Evolutionary conservation across 1,139 yeast species (phyloP), one percentile per base, ranked within the genome.

Genomic region (Blastobotrys ciferrii): DNA sequence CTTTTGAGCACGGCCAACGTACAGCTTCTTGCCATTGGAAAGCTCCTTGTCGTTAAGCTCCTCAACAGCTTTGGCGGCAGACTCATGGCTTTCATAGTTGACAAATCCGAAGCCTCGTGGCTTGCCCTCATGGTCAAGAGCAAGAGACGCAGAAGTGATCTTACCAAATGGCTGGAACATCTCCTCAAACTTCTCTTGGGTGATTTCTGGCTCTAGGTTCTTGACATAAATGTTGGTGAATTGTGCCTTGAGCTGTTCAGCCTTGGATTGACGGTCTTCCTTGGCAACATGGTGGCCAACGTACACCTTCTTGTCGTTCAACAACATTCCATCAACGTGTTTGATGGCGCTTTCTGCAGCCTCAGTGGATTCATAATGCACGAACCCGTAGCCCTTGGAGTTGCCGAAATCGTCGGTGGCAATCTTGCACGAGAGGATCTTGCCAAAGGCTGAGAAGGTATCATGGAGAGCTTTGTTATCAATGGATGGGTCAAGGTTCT

Each of bases 1-100:
- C 89, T 89, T 92, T 78, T 92, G 98, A 62, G 99, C 99, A 75
- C 98, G 89, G 64, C 97, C 97, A 65, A 92, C 98, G 72, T 84
- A 92, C 60, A 92, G 76, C 73, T 78, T 81, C 76, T 87, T 89
- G 65, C 92, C 92, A 65, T 92, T 92, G 49, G 54, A 54, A 70
- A 84, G 72, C 67, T 92, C 98, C 62, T 74, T 76, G 70, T 87
- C 96, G 74, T 94, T 87, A 71, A 92, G 82, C 65, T 79, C 95
- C 53, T 88, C 96, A 64, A 92, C 95, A 55, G 98, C 96, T 74
- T 81, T 81, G 61, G 78, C 80, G 61, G 99, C 99, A 63, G 83
- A 77, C 65, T 84, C 91, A 73, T 92, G 98, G 61, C 72, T 68
- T 72, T 83, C 96, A 66, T 69, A 92, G 82, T 92, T 89, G 67